Evolutionary conservation across 345 rosid species (phyloP), one percentile per base, ranked within the genome.

Genomic region (Isatis tinctoria): DNA sequence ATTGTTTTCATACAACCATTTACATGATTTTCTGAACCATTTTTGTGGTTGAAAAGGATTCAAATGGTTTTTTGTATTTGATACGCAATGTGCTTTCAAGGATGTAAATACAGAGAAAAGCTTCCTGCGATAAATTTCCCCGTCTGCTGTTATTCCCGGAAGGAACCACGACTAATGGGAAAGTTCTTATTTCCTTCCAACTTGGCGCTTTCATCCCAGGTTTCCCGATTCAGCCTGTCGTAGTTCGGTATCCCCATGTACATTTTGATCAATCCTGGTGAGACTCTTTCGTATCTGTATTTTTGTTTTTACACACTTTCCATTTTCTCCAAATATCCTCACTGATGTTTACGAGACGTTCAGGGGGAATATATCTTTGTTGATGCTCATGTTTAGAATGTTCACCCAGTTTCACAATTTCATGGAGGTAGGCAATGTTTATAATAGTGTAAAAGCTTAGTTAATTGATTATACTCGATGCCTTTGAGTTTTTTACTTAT

Each of bases 211-310:
- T 95, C 80, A 85, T 95, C 71, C 96, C 97, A 60, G 83, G 92
- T 59, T 85, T 69, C 49, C 90, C 97, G 5, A 85, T 95, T 73
- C 97, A 95, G 83, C 99, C 97, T 64, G 85, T 95, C 6, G 66
- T 95, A 27, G 92, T 95, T 27, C 97, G 91, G 24, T 95, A 92
- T 85, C 99, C 99, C 16, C 93, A 90, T 84, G 87, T 95, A 45
- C 99, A 95, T 82, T 95, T 95, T 51, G 99, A 95, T 74, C 99
- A 95, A 78, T 95, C 97, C 41, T 95, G 99, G 99, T 95, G 82
- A 54, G 89, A 35, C 47, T 77, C 36, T 22, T 65, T 59, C 22
- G 7, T 58, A 17, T 37, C 8, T 13, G 48, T 32, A 60, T 36
- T 3, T 69, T 72, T 22, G 24, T 30, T 60, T 37, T 60, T 24